Base-by-base conservation (phyloP, 163 green algal genomes). In the Coccomyxa subellipsoidea region DNA sequence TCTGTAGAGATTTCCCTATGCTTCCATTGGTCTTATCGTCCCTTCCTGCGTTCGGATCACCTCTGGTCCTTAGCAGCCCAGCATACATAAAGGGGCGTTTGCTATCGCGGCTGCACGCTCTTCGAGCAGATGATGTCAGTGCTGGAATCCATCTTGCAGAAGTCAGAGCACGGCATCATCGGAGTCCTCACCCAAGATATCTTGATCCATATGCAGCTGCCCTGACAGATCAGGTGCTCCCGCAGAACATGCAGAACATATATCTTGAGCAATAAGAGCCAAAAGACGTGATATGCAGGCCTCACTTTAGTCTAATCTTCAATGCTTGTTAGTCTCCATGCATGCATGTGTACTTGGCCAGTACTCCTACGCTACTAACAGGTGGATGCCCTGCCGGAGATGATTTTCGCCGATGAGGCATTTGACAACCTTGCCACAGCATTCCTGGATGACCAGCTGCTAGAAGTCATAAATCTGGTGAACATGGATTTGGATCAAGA, bases 391-490 rank as follows among this genome's bases (percentile, higher is more conserved):
- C 27, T 73, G n/a, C 66, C 66, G 32, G 66, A 34, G 3, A 59
- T 59, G 37, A 66, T 9, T 27, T 25, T 7, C 36, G 37, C 12
- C 37, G 38, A 59, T 36, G 75, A 38, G 37, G 75, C 29, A 7
- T 47, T 81, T 39, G 87, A 94, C 76, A 78, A 87, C 1, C 53
- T 93, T 1, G 84, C 85, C 4, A 94, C 91, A 0, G 78, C 76
- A 27, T 93, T 93, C 84, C 77, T 95, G 4, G 93, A 96, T 77
- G 85, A 90, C 66, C 84, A 89, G 69, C 83, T 95, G 53, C 69
- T 92, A 12, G 84, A 89, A 69, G 81, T 83, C 0, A 54, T 90
- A 0, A 88, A 79, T 4, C 89, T 84, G 32, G 80, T 94, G 25
- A 95, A 93, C 82, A 83, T 84, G 80, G 92, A 93, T 83, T 82